phyloP scores from a whole-genome alignment of 1,284 basidiomycete species.

The Pseudomicrostroma phylloplanum region DNA sequence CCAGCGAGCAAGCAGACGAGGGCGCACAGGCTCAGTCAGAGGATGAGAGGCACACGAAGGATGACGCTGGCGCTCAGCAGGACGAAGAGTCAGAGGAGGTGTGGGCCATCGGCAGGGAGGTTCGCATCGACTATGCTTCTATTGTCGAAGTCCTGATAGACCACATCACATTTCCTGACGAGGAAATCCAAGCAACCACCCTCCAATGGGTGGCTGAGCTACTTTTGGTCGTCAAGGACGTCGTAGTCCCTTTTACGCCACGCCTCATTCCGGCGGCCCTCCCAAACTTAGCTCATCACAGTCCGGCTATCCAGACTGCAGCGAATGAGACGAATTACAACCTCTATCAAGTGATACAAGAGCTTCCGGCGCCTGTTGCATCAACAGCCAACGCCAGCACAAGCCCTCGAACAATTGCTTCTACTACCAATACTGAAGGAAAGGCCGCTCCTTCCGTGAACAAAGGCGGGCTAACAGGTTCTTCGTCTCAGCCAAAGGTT shows the following conservation, averaged over 20 bases:
- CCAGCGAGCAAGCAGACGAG: not conserved
- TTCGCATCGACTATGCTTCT: conserved; percentile 80
- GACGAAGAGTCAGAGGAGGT: conserved; percentile 55
- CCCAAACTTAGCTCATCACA: conserved; percentile 87
- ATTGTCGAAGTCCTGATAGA: conserved; percentile 92
- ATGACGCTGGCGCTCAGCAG: conserved; percentile 11
- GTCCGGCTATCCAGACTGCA: conserved; percentile 76
- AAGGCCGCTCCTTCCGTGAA: not conserved
- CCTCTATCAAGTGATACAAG: conserved; percentile 77
- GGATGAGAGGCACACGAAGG: conserved; percentile 16
- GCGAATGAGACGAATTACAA: conserved; percentile 81
- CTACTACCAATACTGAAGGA: not conserved
- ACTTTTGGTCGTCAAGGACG: conserved; percentile 76
- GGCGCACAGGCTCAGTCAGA: conserved; percentile 14
- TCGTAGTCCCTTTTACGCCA: conserved; percentile 90
- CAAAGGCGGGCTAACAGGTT: no score
- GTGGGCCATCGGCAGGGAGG: conserved; percentile 89
- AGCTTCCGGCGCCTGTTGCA: conserved; percentile 62
- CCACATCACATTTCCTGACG: conserved; percentile 69
- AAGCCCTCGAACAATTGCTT: not conserved
- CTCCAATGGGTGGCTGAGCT: conserved; percentile 90
- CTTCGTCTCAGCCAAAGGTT: not conserved
- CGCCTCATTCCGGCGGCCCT: conserved; percentile 84
- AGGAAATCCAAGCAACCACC: conserved; percentile 53
- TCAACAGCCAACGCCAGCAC: not conserved